Conservation (phyloP, 1,284 basidiomycete genomes). For the Naganishia sp. region DNA sequence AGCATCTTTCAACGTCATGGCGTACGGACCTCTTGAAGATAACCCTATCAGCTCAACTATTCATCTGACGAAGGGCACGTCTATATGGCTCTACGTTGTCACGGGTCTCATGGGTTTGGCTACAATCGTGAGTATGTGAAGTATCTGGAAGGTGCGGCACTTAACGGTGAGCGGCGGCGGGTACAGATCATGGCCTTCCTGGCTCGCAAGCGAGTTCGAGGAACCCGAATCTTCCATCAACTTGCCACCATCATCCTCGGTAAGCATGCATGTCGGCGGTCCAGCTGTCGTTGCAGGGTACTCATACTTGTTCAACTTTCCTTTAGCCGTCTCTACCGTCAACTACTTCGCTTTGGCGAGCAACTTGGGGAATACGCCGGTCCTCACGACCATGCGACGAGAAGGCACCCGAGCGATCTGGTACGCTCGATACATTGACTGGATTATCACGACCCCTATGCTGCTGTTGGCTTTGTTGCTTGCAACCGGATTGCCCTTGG, state of each 20-base stretch:
- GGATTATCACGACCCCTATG: conserved; percentile 19
- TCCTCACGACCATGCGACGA: conserved; percentile 22
- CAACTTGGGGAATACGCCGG: conserved; percentile 10
- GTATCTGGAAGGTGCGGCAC: neutral
- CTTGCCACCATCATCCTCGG: conserved; percentile 17
- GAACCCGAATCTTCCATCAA: conserved; percentile 25
- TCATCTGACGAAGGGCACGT: conserved; percentile 1
- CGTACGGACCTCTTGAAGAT: conserved; percentile 8
- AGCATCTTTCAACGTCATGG: neutral
- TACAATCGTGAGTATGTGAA: neutral
- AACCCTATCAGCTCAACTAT: conserved; percentile 12
- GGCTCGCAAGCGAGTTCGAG: conserved; percentile 11
- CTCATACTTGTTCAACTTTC: neutral
- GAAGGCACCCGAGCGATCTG: conserved; percentile 24
- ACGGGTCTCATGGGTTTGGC: conserved; percentile 13
- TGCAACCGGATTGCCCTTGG: conserved; percentile 21
- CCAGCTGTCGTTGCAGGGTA: too few relatives aligned
- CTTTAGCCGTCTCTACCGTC: conserved; percentile 12
- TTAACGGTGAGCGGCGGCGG: neutral
- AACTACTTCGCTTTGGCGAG: conserved; percentile 23
- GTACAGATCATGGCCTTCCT: conserved; percentile 17
- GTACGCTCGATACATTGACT: conserved; percentile 27
- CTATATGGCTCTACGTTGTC: conserved; percentile 15
- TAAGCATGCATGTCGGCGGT: neutral
- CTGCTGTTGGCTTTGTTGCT: conserved; percentile 11